phyloP scores from a whole-genome alignment of 164 flowering plant species.

The Cinnamomum chago region DNA sequence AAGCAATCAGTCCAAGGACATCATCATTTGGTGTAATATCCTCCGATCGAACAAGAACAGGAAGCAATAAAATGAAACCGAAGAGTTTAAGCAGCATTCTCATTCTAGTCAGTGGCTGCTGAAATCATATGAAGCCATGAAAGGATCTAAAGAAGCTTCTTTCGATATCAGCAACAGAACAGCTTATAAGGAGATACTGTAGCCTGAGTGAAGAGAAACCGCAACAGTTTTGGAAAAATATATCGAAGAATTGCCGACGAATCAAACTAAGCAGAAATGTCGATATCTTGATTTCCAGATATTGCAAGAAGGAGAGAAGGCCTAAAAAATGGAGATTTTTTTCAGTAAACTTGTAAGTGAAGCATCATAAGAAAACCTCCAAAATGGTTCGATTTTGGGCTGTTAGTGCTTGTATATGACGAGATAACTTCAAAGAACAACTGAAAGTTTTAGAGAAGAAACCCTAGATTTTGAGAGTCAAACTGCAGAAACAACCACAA shows the following conservation, averaged over 20 bases:
- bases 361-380: background rate
- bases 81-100: slow-evolving; percentile 6
- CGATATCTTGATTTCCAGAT: background rate
- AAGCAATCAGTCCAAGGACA: slow-evolving; percentile 80
- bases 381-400: background rate
- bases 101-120: slow-evolving; percentile 12
- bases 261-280: background rate
- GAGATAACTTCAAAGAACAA: background rate
- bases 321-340: too few relatives aligned
- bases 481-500: background rate
- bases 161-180: too few relatives aligned
- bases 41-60: slow-evolving; percentile 28
- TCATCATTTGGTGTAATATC: slow-evolving; percentile 72
- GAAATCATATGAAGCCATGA: slow-evolving; percentile 11
- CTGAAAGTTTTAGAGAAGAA: too few relatives aligned
- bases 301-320: background rate
- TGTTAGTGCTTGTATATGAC: background rate
- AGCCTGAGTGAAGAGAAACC: too few relatives aligned
- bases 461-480: background rate
- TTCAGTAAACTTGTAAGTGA: background rate
- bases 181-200: too few relatives aligned
- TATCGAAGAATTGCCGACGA: background rate
- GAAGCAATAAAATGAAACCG: slow-evolving; percentile 10
- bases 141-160: slow-evolving; percentile 1
- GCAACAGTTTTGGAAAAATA: too few relatives aligned